Conservation (phyloP, 305 asterid species). For the Fraxinus nigra region DNA sequence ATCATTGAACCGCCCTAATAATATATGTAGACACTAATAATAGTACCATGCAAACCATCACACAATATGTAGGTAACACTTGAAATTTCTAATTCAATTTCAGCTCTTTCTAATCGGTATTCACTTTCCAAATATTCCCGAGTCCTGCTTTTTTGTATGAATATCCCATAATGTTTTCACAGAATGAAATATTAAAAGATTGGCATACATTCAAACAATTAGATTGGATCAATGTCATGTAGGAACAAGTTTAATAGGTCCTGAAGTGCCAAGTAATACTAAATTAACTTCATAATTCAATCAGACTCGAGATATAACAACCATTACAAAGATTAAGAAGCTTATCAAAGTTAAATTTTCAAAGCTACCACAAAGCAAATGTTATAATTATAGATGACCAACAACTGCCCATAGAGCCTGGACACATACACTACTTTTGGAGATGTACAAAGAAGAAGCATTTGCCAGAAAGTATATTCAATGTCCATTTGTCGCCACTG, state of each 20-base stretch:
- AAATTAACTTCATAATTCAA: not conserved
- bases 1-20: not conserved
- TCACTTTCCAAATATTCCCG: not conserved
- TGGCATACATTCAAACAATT: not conserved
- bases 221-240: not conserved
- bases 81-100: not conserved
- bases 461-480: constrained; percentile 99
- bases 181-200: not conserved
- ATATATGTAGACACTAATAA: not conserved
- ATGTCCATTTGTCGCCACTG: constrained; percentile 99
- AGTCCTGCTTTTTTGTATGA: not conserved
- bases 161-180: not conserved
- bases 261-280: not conserved
- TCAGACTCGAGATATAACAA: not conserved
- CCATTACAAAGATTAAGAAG: constrained; percentile 3
- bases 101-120: not conserved
- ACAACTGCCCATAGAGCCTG: constrained; percentile 18
- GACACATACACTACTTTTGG: constrained; percentile 95
- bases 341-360: not conserved
- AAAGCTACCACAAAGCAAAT: constrained; percentile 13
- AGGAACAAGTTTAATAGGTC: not conserved
- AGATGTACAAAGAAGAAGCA: constrained; percentile 92
- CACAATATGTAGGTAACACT: not conserved
- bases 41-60: not conserved
- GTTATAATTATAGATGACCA: constrained; percentile 14